Evolutionary conservation across 441 rosid species (phyloP).

Genomic region (Hura crepitans): DNA sequence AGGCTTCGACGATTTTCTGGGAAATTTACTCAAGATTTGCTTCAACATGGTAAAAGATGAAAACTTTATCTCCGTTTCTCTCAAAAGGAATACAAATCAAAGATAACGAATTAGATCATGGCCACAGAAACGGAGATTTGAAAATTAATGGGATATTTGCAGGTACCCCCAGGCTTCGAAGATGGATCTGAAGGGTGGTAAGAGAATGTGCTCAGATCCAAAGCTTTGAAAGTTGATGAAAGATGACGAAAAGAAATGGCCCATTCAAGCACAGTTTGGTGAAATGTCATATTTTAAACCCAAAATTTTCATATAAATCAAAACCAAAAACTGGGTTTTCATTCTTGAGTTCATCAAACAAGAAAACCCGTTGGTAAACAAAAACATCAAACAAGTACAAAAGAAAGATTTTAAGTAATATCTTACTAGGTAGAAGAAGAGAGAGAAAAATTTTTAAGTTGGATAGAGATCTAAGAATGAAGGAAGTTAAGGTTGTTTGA

Average conservation of each 20-base stretch:
- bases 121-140: constrained; percentile 11
- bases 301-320: constrained; percentile 5
- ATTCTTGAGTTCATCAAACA: constrained; percentile 9
- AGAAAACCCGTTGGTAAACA: neutral
- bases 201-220: constrained; percentile 21
- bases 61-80: neutral
- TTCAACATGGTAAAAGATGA: constrained; percentile 46
- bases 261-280: constrained; percentile 12
- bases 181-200: constrained; percentile 33
- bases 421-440: neutral
- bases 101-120: neutral
- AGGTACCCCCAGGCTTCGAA: constrained; percentile 21
- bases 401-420: neutral
- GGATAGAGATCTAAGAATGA: constrained; percentile 14
- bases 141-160: constrained; percentile 3
- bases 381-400: neutral
- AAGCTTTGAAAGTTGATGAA: constrained; percentile 14
- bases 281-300: constrained; percentile 25
- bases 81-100: neutral
- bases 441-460: neutral
- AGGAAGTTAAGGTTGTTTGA: neutral
- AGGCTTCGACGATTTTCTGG: constrained; percentile 52
- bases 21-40: constrained; percentile 67
- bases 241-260: constrained; percentile 15
- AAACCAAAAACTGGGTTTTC: constrained; percentile 21